Conservation (phyloP, 2,329 filamentous ascomycete species). For the Ceratocystis albifundus region DNA sequence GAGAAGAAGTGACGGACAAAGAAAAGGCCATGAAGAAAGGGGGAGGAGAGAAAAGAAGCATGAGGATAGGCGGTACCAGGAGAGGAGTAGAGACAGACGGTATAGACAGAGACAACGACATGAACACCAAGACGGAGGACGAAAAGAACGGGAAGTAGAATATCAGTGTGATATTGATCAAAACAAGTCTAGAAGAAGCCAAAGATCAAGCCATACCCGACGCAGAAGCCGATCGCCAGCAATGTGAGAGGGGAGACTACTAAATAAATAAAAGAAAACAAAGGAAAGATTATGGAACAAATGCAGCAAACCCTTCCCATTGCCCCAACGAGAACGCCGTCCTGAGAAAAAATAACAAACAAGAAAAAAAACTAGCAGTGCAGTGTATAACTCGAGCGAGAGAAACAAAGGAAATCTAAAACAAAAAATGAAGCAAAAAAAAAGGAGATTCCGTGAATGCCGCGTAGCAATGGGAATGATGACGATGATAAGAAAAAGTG, state of each 20-base stretch:
- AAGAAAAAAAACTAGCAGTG: conserved; percentile 4
- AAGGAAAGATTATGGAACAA: conserved; percentile 1
- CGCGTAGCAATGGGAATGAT: not conserved
- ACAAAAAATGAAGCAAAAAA: conserved; percentile 7
- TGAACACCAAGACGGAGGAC: not conserved
- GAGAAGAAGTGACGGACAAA: not conserved
- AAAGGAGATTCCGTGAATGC: not conserved
- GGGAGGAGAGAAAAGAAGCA: not conserved
- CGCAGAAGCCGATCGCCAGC: conserved; percentile 12
- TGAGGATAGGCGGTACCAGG: not conserved
- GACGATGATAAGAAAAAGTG: conserved; percentile 1
- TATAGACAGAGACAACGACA: not conserved
- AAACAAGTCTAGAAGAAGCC: conserved; percentile 9
- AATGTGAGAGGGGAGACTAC: not conserved
- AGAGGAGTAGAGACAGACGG: not conserved
- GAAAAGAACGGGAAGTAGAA: not conserved
- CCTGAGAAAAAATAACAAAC: conserved; percentile 10
- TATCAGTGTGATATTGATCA: conserved; percentile 8
- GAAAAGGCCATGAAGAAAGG: not conserved
- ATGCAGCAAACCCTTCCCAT: conserved; percentile 2
- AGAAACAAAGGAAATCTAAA: conserved; percentile 12
- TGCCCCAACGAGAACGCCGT: conserved; percentile 7
- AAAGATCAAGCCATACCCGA: conserved; percentile 2
- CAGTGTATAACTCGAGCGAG: not conserved
- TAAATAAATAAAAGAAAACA: not conserved